Conservation (phyloP, 169 alveolate species). For the Eimeria necatrix region DNA sequence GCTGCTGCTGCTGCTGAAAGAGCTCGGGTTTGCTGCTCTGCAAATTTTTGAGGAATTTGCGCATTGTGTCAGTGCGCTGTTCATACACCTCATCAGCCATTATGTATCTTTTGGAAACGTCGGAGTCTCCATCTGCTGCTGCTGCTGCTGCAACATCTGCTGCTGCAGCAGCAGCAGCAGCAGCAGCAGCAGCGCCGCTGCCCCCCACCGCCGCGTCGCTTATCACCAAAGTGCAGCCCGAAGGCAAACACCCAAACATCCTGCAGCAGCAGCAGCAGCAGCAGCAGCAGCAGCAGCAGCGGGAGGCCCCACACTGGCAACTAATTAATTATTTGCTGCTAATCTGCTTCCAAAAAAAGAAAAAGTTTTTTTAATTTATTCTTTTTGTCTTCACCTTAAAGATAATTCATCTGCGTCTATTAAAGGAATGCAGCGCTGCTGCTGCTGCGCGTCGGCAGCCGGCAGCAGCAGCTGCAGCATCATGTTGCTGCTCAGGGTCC, state of each 20-base stretch:
- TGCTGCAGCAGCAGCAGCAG: not conserved
- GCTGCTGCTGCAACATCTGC: conserved; percentile 16
- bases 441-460: not conserved
- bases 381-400: not conserved
- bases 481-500: conserved; percentile 3
- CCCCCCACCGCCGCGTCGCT: not conserved
- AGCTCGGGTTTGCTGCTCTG: conserved; percentile 22
- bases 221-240: conserved; percentile 11
- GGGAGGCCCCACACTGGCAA: too few species aligned
- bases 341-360: not conserved
- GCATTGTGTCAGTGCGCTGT: conserved; percentile 88
- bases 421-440: not conserved
- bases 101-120: conserved; percentile 82
- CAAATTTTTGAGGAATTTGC: conserved; percentile 89
- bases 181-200: not conserved
- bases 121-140: conserved; percentile 44
- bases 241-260: conserved; percentile 37
- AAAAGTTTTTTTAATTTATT: too few species aligned
- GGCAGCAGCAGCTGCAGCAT: conserved; percentile 38
- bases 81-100: conserved; percentile 94
- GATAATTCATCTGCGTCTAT: conserved; percentile 12
- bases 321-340: too few species aligned
- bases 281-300: not conserved
- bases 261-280: conserved; percentile 10
- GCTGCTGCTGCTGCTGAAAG: not conserved